Evolutionary conservation across 805 yeast genomes (phyloP).

Genomic region (Pichia occidentalis): DNA sequence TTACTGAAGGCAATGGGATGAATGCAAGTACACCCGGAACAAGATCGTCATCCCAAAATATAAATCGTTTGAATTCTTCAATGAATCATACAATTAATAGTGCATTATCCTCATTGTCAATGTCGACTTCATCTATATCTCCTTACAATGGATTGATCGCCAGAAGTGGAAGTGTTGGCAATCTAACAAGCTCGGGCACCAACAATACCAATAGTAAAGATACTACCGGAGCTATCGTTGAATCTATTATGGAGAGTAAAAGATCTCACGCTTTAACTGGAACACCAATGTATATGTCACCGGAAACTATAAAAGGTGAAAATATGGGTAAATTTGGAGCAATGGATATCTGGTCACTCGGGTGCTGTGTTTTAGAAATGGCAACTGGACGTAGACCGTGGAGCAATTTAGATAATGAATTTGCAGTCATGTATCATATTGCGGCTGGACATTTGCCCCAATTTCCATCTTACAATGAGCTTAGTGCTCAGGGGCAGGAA

Average conservation of each 20-base stretch:
- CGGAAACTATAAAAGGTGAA: constrained; percentile 86
- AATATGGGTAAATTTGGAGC: constrained; percentile 55
- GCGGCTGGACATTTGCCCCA: constrained; percentile 93
- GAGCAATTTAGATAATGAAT: constrained; percentile 93
- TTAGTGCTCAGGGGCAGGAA: constrained; percentile 63
- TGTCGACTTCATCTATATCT: constrained; percentile 5
- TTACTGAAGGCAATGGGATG: too few relatives aligned
- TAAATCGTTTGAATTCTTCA: too few relatives aligned
- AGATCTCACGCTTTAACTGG: constrained; percentile 56
- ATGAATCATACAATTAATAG: background rate
- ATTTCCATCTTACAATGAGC: constrained; percentile 71
- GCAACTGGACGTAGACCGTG: constrained; percentile 95
- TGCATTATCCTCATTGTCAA: background rate
- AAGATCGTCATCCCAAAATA: too few relatives aligned
- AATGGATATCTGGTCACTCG: constrained; percentile 91
- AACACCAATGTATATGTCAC: constrained; percentile 99
- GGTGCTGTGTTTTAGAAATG: constrained; percentile 95
- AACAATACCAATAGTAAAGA: background rate
- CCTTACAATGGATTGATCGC: constrained; percentile 1
- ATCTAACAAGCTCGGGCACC: too few relatives aligned
- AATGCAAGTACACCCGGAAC: too few relatives aligned
- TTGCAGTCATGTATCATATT: constrained; percentile 98
- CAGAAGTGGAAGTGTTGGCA: background rate
- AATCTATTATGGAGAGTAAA: constrained; percentile 7
- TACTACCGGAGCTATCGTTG: constrained; percentile 2